Evolutionary conservation across 192 early-diverging fungal species (phyloP).

Genomic region (Gigaspora rosea): DNA sequence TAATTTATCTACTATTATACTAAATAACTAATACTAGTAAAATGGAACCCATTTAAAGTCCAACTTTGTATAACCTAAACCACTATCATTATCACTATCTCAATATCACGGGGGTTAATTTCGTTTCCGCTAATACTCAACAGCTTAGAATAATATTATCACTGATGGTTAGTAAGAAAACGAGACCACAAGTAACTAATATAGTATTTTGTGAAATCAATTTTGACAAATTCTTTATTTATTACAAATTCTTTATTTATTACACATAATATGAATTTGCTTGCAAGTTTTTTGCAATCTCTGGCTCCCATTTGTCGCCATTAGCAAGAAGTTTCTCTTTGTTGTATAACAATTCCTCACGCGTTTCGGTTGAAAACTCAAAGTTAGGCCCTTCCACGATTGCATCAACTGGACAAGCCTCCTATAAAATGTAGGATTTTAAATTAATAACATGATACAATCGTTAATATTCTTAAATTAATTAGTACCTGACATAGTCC

Average conservation of each 20-base stretch:
- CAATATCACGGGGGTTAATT: too few relatives aligned
- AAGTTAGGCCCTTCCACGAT: conserved; percentile 98
- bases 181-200: too few relatives aligned
- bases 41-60: too few relatives aligned
- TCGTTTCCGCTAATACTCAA: too few relatives aligned
- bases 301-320: conserved; percentile 98
- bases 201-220: too few relatives aligned
- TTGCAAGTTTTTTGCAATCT: conserved; percentile 77
- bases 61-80: too few relatives aligned
- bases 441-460: background rate
- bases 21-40: too few relatives aligned
- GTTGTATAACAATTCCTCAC: conserved; percentile 97
- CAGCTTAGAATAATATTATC: too few relatives aligned
- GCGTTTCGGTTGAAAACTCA: conserved; percentile 95
- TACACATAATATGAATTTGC: conserved; percentile 34
- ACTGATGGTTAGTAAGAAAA: too few relatives aligned
- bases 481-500: conserved; percentile 84
- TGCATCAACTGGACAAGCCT: conserved; percentile 95
- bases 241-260: background rate
- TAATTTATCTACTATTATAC: too few relatives aligned
- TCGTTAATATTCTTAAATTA: background rate
- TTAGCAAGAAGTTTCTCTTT: conserved; percentile 96
- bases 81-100: too few relatives aligned
- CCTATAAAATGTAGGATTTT: conserved; percentile 36
- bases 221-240: too few relatives aligned